Conservation (phyloP, 176 grass and related monocot genomes). For the Lolium perenne region DNA sequence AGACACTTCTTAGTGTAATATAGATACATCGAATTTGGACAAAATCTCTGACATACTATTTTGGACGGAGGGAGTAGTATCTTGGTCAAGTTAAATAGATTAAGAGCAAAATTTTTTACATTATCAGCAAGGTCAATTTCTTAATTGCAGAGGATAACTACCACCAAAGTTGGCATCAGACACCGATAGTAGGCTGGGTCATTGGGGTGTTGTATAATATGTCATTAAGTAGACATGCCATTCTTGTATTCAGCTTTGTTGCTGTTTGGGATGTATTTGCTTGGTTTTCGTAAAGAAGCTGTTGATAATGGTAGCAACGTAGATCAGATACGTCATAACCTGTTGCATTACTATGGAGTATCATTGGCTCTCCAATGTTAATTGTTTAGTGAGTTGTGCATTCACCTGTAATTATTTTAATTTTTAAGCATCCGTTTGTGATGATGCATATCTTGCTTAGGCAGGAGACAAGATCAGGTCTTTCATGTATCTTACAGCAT, state of each 20-base stretch:
- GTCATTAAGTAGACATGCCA: neutral
- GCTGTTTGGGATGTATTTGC: neutral
- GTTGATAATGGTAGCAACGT: neutral
- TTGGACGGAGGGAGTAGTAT: neutral
- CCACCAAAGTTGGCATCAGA: neutral
- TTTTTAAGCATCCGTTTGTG: neutral
- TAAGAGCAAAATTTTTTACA: neutral
- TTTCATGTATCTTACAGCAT: slow-evolving; percentile 45
- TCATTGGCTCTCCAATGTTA: slow-evolving; percentile 15
- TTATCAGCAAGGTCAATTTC: neutral
- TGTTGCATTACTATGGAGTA: neutral
- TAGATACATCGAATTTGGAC: too few species aligned
- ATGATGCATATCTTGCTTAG: slow-evolving; percentile 41
- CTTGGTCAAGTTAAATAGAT: neutral
- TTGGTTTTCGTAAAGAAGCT: neutral
- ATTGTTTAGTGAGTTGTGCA: neutral
- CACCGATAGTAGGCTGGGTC: neutral
- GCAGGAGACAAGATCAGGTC: slow-evolving; percentile 60
- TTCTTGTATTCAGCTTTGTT: neutral
- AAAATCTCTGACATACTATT: too few species aligned
- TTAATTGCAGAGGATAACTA: neutral
- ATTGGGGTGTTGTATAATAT: neutral
- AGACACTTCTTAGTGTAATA: too few species aligned
- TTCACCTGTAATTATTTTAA: neutral
- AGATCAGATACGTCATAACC: neutral